A percentile compares a stretch with the other conserved stretches of the same genome.
Evolutionary conservation across 2,329 filamentous ascomycete species (phyloP).

Genomic region (Fusarium torulosum): DNA sequence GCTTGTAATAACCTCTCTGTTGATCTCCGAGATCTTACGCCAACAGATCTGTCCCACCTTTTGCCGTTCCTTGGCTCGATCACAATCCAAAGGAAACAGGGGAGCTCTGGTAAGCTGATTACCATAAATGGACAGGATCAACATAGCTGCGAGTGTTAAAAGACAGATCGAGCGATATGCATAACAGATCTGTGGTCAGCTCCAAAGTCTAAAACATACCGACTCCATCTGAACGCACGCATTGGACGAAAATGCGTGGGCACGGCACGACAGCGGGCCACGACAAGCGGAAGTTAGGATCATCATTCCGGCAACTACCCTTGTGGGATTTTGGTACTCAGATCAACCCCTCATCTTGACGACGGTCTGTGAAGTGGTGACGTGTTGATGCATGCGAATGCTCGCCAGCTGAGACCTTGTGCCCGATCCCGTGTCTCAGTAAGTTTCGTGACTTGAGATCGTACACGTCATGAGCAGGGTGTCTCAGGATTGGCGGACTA

Average conservation of each 20-base stretch:
- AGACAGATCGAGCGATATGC: not conserved
- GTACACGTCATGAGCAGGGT: not conserved
- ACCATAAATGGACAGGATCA: not conserved
- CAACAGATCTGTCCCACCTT: not conserved
- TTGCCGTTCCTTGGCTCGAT: not conserved
- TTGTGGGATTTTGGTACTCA: not conserved
- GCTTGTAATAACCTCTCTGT: rapidly evolving
- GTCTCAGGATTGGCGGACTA: not conserved
- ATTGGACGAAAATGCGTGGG: not conserved
- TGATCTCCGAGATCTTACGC: not conserved
- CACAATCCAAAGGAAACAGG: not conserved
- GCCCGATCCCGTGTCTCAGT: not conserved
- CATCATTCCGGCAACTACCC: not conserved
- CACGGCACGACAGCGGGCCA: not conserved
- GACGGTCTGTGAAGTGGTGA: not conserved
- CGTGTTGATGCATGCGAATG: not conserved
- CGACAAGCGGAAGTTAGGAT: not conserved
- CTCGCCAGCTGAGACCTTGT: not conserved
- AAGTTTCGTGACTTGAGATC: not conserved
- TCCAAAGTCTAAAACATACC: not conserved
- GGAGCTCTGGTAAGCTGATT: not conserved
- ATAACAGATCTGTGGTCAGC: not conserved
- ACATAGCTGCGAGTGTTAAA: not conserved
- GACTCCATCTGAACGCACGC: not conserved
- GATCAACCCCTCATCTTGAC: not conserved